Conservation (phyloP, 192 early-diverging fungal genomes). For the Entrophospora sp. region DNA sequence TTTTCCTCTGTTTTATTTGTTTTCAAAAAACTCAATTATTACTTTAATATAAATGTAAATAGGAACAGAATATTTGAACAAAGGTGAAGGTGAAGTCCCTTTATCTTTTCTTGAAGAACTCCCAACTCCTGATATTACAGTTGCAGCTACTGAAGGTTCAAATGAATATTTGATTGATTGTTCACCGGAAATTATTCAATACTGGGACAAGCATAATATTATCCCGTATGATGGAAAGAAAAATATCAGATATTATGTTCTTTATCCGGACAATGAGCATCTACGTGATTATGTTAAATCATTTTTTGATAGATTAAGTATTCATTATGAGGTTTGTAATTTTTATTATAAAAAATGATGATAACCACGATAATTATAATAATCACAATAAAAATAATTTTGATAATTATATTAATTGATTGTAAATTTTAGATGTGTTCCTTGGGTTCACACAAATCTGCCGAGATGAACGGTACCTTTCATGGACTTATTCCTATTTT, state of each 20-base stretch:
- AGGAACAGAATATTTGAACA: conserved; percentile 31
- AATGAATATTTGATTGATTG: conserved; percentile 43
- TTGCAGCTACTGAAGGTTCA: conserved; percentile 39
- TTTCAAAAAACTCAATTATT: background rate
- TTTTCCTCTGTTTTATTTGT: background rate
- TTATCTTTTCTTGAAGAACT: conserved; percentile 33
- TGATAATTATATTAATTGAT: too few relatives aligned
- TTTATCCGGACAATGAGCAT: conserved; percentile 38
- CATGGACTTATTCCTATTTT: too few relatives aligned
- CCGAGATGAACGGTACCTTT: too few relatives aligned
- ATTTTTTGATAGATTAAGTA: background rate
- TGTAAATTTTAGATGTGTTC: too few relatives aligned
- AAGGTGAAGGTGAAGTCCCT: conserved; percentile 25
- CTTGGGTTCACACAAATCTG: too few relatives aligned
- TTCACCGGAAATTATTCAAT: conserved; percentile 39
- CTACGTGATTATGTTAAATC: conserved; percentile 10
- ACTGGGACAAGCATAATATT: conserved; percentile 49
- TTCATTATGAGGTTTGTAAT: background rate
- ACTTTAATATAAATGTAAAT: conserved; percentile 35
- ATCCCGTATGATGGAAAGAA: conserved; percentile 45
- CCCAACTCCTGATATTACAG: conserved; percentile 39
- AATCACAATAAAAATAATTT: too few relatives aligned
- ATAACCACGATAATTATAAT: too few relatives aligned
- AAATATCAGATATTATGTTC: conserved; percentile 41
- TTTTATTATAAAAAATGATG: too few relatives aligned